Evolutionary conservation across 768 basidiomycete genomes (phyloP), one percentile per base, ranked within the genome.

Genomic region (Kwoniella sp.): DNA sequence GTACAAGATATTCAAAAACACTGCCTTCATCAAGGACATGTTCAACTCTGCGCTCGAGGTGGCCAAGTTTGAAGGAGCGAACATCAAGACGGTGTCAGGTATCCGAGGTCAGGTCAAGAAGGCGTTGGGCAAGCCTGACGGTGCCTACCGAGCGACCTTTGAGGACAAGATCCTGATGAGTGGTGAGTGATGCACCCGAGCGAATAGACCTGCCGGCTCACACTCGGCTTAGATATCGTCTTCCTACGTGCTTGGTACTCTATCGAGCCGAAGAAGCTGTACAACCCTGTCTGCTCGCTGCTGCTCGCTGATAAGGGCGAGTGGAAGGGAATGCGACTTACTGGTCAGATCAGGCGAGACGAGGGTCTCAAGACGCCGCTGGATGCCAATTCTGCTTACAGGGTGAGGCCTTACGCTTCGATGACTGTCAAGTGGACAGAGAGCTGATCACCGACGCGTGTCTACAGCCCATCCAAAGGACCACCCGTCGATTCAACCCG

Each of bases 1-100:
- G 22, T 89, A 85, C 78, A 98, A 98, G 80, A 90, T 98, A 55
- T 99, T 87, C 81, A 98, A 96, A 78, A 99, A 99, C 75, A 99
- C 95, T 11, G 95, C 90, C 2, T 99, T 98, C 75, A 78, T 99
- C 62, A 89, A 86, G 78, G 89, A 95, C 67, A 99, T 99, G 95
- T 99, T 99, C 78, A 84, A 76, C 47, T 84, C 83, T 51, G 85
- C 89, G 27, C 80, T 98, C 27, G 95, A 99, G 75, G 91, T 98
- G 11, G 91, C 91, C 50, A 98, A 95, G 75, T 98, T 99, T 63
- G 95, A 99, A 73, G 95, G 95, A 15, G 95, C 95, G n/a, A 89
- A 86, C 71, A 83, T 99, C 50, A 80, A 85, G 53, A 98, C 93
- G 0, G 95, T 98, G 6, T 91, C 89, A 5, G 95, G 95, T 10